Evolutionary conservation across 1,139 yeast species (phyloP), one percentile per base, ranked within the genome.

Genomic region (Ashbya aceris): DNA sequence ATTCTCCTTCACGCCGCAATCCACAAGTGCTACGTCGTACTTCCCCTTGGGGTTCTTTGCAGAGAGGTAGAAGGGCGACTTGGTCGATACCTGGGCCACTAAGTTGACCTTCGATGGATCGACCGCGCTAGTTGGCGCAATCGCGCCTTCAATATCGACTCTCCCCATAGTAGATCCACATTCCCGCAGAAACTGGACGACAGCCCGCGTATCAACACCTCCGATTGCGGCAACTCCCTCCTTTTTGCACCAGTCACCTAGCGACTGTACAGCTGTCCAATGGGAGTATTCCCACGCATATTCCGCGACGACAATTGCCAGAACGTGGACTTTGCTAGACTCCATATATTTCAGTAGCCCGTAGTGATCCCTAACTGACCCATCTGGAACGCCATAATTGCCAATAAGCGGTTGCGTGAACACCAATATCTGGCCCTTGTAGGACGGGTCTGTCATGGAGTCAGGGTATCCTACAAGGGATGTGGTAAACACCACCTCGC

Each of bases 1-100:
- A 66, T 91, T 91, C 66, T 91, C 97, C 73, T 91, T 91, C 53
- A 93, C 97, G 60, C 98, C 98, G 67, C 98, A 91, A 65, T 91
- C 98, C 50, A 91, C 73, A 35, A 91, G 89, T 8, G 97, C 96
- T 51, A 91, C 79, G 62, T 89, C 96, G 55, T 77, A 71, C 54
- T 71, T 67, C 43, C 74, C 70, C 7, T 35, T 45, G 17, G 55
- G 51, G 7, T 48, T 36, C 10, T 46, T 39, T 34, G 77, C 73
- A 33, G 86, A 79, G 39, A 91, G 74, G 58, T 86, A 95, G 78
- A 84, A 91, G 37, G 97, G 97, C 40, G 89, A 83, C 68, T 87
- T 89, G 45, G 98, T 91, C 42, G 96, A 81, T 10, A 91, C 98
- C 65, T 85, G 83, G 61, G 84, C 89, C 36, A 91, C 98, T 64